A percentile compares a stretch with the other conserved stretches of the same genome.
These are phyloP conservation scores for Kodamaea jinghongensis DNA, from an alignment of 805 yeast species.

Conservation along the genomic window DNA sequence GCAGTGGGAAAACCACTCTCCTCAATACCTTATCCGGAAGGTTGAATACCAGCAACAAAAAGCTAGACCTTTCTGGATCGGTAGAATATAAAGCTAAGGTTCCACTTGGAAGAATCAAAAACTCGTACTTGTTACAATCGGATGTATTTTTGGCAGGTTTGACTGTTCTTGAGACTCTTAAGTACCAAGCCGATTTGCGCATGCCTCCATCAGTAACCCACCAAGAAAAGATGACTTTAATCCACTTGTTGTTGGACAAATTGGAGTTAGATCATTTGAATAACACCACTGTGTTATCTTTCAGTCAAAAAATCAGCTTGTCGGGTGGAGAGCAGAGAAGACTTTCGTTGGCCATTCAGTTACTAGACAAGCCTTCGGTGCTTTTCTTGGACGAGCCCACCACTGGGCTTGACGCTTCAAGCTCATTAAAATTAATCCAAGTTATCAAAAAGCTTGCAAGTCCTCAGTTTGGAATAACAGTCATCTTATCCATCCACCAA, in stretches of 20 bases:
- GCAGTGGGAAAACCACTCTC: conserved; percentile 26
- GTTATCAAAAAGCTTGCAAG: conserved; percentile 51
- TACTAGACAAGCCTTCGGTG: conserved; percentile 72
- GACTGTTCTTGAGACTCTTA: conserved; percentile 21
- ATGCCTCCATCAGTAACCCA: conserved; percentile 15
- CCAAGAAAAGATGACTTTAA: conserved; percentile 15
- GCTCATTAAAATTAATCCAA: conserved; percentile 62
- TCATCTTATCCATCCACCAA: conserved; percentile 77
- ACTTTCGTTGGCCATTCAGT: conserved; percentile 72
- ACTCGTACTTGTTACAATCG: conserved; percentile 23
- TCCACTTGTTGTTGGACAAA: conserved; percentile 17
- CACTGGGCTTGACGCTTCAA: conserved; percentile 78
- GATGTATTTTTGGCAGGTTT: conserved; percentile 26
- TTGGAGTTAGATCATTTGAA: conserved; percentile 19
- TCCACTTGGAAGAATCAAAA: conserved; percentile 13
- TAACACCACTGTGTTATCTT: conserved; percentile 17
- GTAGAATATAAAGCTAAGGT: conserved; percentile 13
- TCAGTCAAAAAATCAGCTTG: conserved; percentile 48
- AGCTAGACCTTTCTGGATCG: conserved; percentile 18
- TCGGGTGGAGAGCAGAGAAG: conserved; percentile 87
- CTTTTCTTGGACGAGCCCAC: conserved; percentile 86
- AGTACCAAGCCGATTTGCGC: conserved; percentile 24
- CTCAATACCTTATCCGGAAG: conserved; percentile 24
- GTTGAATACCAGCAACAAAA: conserved; percentile 15
- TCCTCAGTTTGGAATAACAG: conserved; percentile 60